phyloP scores from a whole-genome alignment of 202 grass and related monocot genomes.

The Musa balbisiana region DNA sequence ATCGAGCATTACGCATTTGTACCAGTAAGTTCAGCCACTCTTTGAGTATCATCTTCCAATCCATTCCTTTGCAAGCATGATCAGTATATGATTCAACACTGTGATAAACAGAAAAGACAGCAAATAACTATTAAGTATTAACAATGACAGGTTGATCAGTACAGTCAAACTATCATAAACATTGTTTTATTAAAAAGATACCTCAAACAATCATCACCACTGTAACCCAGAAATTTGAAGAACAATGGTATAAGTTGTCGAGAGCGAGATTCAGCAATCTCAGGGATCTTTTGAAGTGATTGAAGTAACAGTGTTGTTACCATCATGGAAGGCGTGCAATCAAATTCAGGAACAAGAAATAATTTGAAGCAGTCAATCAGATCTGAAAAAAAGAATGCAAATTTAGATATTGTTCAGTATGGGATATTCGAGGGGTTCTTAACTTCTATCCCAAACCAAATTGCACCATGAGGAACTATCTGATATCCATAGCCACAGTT shows the following conservation, averaged over 20 bases:
- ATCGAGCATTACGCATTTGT: slow-evolving; percentile 73
- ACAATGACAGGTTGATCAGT: not conserved
- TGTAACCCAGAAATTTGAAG: slow-evolving; percentile 85
- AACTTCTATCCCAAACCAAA: not conserved
- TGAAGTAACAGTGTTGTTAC: slow-evolving; percentile 57
- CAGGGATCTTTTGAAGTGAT: slow-evolving; percentile 74
- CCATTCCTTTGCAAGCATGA: slow-evolving; percentile 65
- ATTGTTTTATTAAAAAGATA: slow-evolving; percentile 31
- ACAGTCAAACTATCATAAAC: slow-evolving; percentile 3
- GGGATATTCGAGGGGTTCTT: not conserved
- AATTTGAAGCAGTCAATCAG: slow-evolving; percentile 50
- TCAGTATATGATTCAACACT: slow-evolving; percentile 55
- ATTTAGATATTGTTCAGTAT: not conserved
- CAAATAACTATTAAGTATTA: not conserved
- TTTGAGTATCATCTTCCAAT: slow-evolving; percentile 76
- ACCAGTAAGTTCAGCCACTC: slow-evolving; percentile 86
- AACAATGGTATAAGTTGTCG: slow-evolving; percentile 83
- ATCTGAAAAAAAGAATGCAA: slow-evolving; percentile 39
- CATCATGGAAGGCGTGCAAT: slow-evolving; percentile 58
- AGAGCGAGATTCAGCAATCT: slow-evolving; percentile 81
- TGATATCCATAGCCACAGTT: too few relatives aligned
- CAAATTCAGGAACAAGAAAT: slow-evolving; percentile 45
- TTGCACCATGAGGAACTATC: not conserved
- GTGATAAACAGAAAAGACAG: slow-evolving; percentile 29
- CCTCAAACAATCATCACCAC: slow-evolving; percentile 42